Conservation (phyloP, 2,329 filamentous ascomycete species). For the Botrytis paeoniae region DNA sequence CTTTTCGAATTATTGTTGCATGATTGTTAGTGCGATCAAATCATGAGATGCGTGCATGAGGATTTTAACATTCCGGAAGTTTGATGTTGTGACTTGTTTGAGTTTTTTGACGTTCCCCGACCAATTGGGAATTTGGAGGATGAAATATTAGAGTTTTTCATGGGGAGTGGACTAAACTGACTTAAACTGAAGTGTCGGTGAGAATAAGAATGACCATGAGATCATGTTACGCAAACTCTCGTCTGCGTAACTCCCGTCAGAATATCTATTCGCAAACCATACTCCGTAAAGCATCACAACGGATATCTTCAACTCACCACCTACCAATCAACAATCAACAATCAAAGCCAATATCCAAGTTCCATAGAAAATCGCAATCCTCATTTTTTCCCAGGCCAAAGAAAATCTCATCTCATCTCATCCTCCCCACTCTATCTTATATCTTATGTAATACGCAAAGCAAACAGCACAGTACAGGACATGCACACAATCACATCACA, state of each 20-base stretch:
- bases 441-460: slow-evolving; percentile 17
- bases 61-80: not conserved
- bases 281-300: not conserved
- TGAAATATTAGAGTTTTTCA: not conserved
- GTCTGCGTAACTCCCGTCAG: not conserved
- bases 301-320: not conserved
- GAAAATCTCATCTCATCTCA: slow-evolving; percentile 9
- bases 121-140: not conserved
- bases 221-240: not conserved
- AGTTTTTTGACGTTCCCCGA: not conserved
- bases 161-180: not conserved
- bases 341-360: not conserved
- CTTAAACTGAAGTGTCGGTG: slow-evolving; percentile 5
- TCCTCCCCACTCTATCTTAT: not conserved
- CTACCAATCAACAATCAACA: not conserved
- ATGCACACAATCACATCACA: not conserved
- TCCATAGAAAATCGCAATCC: not conserved
- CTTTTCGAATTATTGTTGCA: not conserved
- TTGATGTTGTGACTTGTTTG: not conserved
- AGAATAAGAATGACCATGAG: not conserved
- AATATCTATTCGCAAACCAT: not conserved
- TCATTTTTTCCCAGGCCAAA: not conserved
- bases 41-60: not conserved
- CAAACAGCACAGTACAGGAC: not conserved
- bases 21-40: not conserved